These are phyloP conservation scores for Phialocephala sp. DNA, from an alignment of 2,329 filamentous ascomycete species.

Conservation along the genomic window DNA sequence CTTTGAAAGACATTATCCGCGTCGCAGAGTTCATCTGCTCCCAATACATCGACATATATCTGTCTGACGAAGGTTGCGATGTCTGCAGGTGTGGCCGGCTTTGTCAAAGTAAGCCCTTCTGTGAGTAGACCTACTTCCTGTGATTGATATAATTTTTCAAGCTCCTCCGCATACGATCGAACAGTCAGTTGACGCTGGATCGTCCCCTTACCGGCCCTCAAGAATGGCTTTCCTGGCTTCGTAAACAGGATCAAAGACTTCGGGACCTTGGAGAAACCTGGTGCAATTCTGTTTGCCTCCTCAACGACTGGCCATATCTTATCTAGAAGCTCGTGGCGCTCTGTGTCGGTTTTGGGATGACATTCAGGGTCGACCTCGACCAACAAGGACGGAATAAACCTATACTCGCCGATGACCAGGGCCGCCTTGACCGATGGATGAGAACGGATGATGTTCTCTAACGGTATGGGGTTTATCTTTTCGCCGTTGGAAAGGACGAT, in stretches of 20 bases:
- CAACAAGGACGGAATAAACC: conserved; percentile 22
- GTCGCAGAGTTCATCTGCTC: conserved; percentile 3
- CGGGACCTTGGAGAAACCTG: conserved; percentile 40
- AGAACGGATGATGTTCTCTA: conserved; percentile 46
- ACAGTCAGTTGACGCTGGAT: conserved; percentile 43
- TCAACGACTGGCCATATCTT: conserved; percentile 44
- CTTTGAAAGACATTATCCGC: conserved; percentile 22
- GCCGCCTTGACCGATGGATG: conserved; percentile 43
- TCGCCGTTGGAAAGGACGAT: conserved; percentile 27
- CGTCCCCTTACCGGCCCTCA: conserved; percentile 47
- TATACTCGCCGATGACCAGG: conserved; percentile 21
- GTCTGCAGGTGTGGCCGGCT: not conserved
- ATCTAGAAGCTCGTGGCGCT: conserved; percentile 27
- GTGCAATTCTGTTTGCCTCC: conserved; percentile 40
- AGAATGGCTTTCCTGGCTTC: conserved; percentile 43
- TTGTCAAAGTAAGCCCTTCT: conserved; percentile 14
- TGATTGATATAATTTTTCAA: conserved; percentile 43
- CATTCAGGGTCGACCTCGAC: conserved; percentile 17
- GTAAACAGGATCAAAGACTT: conserved; percentile 43
- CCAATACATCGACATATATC: conserved; percentile 20
- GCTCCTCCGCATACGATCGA: conserved; percentile 40
- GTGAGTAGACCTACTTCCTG: conserved; percentile 15
- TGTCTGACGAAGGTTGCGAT: conserved; percentile 15
- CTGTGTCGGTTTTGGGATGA: conserved; percentile 12
- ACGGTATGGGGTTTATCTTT: conserved; percentile 23